phyloP scores from a whole-genome alignment of 805 yeast species.

The Lipomyces spencermartinsiae region DNA sequence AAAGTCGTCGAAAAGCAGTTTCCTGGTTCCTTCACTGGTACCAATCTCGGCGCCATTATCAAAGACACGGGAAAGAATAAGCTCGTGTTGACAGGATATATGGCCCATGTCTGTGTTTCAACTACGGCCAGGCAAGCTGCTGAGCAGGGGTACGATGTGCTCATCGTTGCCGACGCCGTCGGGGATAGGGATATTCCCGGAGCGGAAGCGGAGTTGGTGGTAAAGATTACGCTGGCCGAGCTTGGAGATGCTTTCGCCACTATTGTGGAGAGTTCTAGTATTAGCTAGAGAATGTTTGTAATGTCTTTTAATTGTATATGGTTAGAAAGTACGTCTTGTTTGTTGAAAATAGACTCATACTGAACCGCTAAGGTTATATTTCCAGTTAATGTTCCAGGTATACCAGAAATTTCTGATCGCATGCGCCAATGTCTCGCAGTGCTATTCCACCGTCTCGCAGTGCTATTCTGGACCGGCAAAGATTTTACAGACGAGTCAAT shows the following conservation, averaged over 20 bases:
- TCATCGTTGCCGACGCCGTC: neutral
- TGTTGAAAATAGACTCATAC: too few species aligned
- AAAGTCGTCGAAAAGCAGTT: neutral
- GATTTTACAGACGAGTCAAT: neutral
- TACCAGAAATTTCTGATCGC: constrained; percentile 28
- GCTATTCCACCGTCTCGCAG: constrained; percentile 14
- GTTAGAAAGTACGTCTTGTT: too few species aligned
- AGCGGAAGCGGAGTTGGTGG: neutral
- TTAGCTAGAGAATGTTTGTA: neutral
- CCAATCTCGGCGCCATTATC: neutral
- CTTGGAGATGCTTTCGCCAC: constrained; percentile 2
- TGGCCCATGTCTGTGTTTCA: neutral
- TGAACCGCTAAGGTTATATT: constrained; percentile 16
- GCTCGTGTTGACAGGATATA: neutral
- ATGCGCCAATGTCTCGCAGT: neutral
- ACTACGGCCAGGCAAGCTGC: neutral
- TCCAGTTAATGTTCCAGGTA: constrained; percentile 22
- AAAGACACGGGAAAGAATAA: neutral
- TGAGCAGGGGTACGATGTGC: neutral
- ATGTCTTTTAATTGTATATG: too few species aligned
- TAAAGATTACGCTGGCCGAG: neutral
- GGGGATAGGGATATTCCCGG: neutral
- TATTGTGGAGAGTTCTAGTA: neutral
- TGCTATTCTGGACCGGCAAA: constrained; percentile 14
- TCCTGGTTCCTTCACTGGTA: neutral